Evolutionary conservation across 2,329 filamentous ascomycete species (phyloP).

Genomic region (Cercospora citrullina): DNA sequence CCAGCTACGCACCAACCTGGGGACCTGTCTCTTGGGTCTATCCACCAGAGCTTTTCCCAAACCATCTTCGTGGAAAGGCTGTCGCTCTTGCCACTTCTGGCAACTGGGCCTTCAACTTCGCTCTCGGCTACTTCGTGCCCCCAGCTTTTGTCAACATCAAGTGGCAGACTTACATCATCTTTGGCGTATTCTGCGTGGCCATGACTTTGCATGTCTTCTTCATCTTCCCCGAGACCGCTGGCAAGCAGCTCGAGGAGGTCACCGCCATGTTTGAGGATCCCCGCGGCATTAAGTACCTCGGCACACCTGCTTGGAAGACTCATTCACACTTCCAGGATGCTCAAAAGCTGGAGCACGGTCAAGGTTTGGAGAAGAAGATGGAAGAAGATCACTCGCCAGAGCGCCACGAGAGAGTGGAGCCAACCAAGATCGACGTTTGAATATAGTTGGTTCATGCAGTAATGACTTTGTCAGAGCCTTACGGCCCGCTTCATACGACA

Average conservation of each 20-base stretch:
- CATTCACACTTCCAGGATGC: slow-evolving; percentile 7
- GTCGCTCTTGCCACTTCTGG: slow-evolving; percentile 59
- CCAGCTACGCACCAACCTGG: slow-evolving; percentile 58
- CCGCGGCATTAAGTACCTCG: slow-evolving; percentile 44
- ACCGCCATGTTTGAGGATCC: slow-evolving; percentile 65
- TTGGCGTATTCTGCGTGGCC: slow-evolving; percentile 66
- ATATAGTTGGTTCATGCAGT: background rate
- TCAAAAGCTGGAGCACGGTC: slow-evolving; percentile 18
- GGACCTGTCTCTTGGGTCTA: slow-evolving; percentile 66
- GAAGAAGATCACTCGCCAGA: slow-evolving; percentile 13
- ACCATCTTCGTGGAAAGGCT: slow-evolving; percentile 60
- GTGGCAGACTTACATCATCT: slow-evolving; percentile 66
- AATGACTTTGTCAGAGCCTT: background rate
- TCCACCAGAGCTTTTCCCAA: slow-evolving; percentile 63
- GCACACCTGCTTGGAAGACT: slow-evolving; percentile 59
- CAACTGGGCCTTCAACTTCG: slow-evolving; percentile 59
- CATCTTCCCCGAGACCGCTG: slow-evolving; percentile 66
- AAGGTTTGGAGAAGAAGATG: slow-evolving; percentile 18
- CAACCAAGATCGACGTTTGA: slow-evolving; percentile 19
- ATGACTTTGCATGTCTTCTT: slow-evolving; percentile 65
- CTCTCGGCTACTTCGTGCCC: slow-evolving; percentile 60
- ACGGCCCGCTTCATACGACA: background rate
- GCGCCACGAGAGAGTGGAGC: slow-evolving; percentile 19
- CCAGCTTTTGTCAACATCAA: slow-evolving; percentile 60
- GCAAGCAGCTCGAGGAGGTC: slow-evolving; percentile 76